These are phyloP conservation scores for Exobasidium cylindrosporum DNA, from an alignment of 1,284 basidiomycete genomes.

Conservation along the genomic window DNA sequence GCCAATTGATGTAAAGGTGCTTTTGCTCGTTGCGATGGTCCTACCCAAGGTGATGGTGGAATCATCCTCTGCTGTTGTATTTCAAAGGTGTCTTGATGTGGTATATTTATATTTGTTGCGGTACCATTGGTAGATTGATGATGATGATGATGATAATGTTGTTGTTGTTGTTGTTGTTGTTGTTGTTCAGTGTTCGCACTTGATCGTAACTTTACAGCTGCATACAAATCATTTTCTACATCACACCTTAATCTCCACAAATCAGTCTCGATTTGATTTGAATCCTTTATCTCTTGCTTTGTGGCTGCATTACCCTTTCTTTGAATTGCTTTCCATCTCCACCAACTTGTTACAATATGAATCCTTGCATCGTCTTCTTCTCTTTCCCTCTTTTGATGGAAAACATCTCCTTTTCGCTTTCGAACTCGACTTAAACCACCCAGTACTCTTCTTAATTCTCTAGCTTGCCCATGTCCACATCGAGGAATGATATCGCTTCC, in stretches of 20 bases:
- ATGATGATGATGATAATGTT: no score
- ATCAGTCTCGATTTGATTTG: conserved; percentile 16
- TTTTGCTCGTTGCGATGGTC: conserved; percentile 26
- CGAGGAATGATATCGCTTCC: conserved; percentile 51
- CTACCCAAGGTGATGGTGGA: conserved; percentile 48
- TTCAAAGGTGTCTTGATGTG: neutral
- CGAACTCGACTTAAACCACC: conserved; percentile 49
- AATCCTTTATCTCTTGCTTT: neutral
- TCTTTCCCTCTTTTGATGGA: neutral
- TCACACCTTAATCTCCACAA: conserved; percentile 51
- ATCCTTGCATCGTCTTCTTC: conserved; percentile 36
- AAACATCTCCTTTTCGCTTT: conserved; percentile 26
- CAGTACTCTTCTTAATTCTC: conserved; percentile 51
- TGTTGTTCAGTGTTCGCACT: neutral
- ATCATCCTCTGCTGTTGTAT: conserved; percentile 1
- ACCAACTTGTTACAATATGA: conserved; percentile 46
- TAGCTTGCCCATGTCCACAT: conserved; percentile 48
- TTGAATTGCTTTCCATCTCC: conserved; percentile 38
- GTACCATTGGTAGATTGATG: no score
- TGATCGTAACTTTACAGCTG: conserved; percentile 40
- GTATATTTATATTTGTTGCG: no score
- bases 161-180: neutral
- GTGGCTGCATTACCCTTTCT: neutral
- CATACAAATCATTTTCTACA: conserved; percentile 50
- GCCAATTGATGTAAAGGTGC: conserved; percentile 47